Base-by-base conservation (phyloP, 306 rosid genomes). In the Cicer bijugum region DNA sequence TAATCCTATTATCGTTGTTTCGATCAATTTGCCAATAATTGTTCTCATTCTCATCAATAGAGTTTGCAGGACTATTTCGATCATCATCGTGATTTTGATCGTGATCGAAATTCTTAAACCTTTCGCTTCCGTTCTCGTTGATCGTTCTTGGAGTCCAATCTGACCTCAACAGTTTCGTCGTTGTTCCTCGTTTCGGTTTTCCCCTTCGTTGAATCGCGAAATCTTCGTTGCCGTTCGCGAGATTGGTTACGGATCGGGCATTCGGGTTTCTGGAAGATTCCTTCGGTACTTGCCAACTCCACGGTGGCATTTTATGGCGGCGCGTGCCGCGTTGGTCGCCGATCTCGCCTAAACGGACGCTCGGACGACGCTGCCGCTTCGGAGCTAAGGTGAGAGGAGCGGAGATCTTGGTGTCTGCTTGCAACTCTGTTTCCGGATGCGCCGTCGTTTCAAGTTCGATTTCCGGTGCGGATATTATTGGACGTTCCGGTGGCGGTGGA, bases 271-370 rank as follows among this genome's bases (percentile, higher is more conserved):
- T 82, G 1, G 77, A 77, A 16, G 80, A 40, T 66, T 86, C 88
- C 19, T 75, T 87, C 4, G 86, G 72, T 12, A 73, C 57, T 71
- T 76, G 76, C 95, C 91, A 89, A 35, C 80, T 84, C 90, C 90
- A 87, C 1, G 86, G 82, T 5, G 81, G 85, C 39, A 73, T 57
- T 33, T 58, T 77, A 7, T 72, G 63, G 10, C 86, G 84, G 48
- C 92, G 90, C 3, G 84, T 73, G 51, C 84, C 43, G 50, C 77
- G 89, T 60, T 78, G 92, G 37, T 86, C 89, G 12, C 92, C 96
- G 81, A 90, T 88, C 82, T 90, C 92, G 12, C 92, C 96, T 20
- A 90, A 66, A 3, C 96, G 89, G 45, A 90, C 96, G 78, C 92
- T 90, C 8, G 92, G 92, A 15, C 96, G 86, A 17, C 96, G 90